phyloP scores from a whole-genome alignment of 495 filamentous ascomycete species.

The Penicillium goetzii region DNA sequence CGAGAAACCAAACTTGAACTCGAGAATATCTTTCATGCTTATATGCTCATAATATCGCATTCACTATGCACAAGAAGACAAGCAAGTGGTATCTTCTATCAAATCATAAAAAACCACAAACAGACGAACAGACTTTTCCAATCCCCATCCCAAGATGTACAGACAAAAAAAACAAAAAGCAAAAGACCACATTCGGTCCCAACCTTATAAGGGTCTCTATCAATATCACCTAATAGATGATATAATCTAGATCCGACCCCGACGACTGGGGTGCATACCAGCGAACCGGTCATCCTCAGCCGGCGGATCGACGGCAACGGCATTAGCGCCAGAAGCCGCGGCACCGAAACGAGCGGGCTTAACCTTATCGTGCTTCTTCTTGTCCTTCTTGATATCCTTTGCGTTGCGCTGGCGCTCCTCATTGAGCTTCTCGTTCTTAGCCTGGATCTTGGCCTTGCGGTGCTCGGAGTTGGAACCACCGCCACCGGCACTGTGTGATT shows the following conservation, averaged over 20 bases:
- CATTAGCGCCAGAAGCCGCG: slow-evolving; percentile 26
- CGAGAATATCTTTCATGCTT: not conserved
- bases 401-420: slow-evolving; percentile 70
- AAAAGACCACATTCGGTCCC: not conserved
- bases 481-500: slow-evolving; percentile 62
- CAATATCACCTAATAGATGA: slow-evolving; percentile 6
- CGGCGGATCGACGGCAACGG: slow-evolving; percentile 24
- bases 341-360: slow-evolving; percentile 8
- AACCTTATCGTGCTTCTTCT: slow-evolving; percentile 41
- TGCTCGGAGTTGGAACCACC: slow-evolving; percentile 72
- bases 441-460: slow-evolving; percentile 73
- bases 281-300: slow-evolving; percentile 43
- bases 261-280: slow-evolving; percentile 63
- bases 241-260: slow-evolving; percentile 45
- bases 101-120: slow-evolving; percentile 17
- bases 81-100: slow-evolving; percentile 26
- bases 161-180: slow-evolving; percentile 2
- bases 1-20: not conserved
- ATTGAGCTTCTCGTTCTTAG: slow-evolving; percentile 85
- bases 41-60: slow-evolving; percentile 9
- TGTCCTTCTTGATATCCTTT: slow-evolving; percentile 54
- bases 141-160: slow-evolving; percentile 10
- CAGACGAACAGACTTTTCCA: slow-evolving; percentile 18
- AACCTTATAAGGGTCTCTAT: not conserved
- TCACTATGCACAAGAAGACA: slow-evolving; percentile 21